phyloP scores from a whole-genome alignment of 495 filamentous ascomycete genomes.

The Aspergillus bridgeri region DNA sequence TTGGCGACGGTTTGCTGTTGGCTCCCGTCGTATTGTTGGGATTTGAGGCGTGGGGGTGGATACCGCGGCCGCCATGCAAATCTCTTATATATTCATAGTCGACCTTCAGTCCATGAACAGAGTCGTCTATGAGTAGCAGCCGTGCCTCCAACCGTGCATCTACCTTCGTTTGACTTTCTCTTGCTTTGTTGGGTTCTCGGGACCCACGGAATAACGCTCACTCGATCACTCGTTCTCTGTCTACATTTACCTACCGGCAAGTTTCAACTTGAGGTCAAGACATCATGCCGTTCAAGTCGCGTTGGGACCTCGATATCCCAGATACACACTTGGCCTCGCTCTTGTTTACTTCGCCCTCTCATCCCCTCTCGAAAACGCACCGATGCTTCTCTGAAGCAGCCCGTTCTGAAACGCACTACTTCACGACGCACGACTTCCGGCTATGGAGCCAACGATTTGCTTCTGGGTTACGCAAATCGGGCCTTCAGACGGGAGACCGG shows the following conservation, averaged over 20 bases:
- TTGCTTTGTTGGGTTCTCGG: neutral
- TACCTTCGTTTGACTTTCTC: neutral
- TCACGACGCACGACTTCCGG: conserved; percentile 58
- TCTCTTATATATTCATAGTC: too few relatives aligned
- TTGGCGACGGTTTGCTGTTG: neutral
- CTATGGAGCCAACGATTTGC: conserved; percentile 70
- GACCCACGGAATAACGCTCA: too few relatives aligned
- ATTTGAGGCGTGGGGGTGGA: too few relatives aligned
- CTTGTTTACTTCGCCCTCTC: conserved; percentile 47
- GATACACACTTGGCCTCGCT: conserved; percentile 47
- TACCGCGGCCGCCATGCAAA: too few relatives aligned
- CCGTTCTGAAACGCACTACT: conserved; percentile 51
- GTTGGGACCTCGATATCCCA: conserved; percentile 47
- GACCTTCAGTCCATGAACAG: too few relatives aligned
- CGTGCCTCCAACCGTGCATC: too few relatives aligned
- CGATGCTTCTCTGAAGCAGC: conserved; percentile 52
- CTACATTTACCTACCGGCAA: neutral
- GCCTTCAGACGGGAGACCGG: conserved; percentile 65
- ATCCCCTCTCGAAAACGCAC: conserved; percentile 39
- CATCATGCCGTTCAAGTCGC: conserved; percentile 53
- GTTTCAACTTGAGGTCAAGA: neutral
- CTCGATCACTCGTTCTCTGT: neutral
- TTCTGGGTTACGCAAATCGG: conserved; percentile 60
- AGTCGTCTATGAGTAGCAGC: too few relatives aligned
- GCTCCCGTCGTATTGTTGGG: too few relatives aligned